phyloP scores from a whole-genome alignment of 1,139 yeast species.

The Kluyveromyces sp. region DNA sequence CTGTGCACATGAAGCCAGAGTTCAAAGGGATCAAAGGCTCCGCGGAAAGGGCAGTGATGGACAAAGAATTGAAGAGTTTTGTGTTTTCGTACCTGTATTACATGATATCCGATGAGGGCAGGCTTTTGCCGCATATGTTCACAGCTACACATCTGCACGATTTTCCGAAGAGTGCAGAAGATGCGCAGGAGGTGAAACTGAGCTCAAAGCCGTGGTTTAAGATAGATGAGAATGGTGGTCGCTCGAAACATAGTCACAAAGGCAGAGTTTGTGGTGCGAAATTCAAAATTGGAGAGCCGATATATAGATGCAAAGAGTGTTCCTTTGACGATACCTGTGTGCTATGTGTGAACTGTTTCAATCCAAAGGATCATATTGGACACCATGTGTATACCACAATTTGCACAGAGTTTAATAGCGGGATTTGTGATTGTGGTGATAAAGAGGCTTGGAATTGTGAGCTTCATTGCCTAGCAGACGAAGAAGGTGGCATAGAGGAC shows the following conservation, averaged over 20 bases:
- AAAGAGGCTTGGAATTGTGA: conserved; percentile 49
- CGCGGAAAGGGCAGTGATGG: conserved; percentile 26
- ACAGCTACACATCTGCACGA: conserved; percentile 13
- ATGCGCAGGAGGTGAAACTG: conserved; percentile 14
- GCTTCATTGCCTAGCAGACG: conserved; percentile 40
- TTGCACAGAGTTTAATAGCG: conserved; percentile 44
- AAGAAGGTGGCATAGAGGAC: conserved; percentile 10
- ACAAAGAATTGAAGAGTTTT: conserved; percentile 20
- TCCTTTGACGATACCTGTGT: conserved; percentile 74
- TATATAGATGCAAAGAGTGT: conserved; percentile 61
- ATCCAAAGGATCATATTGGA: conserved; percentile 54
- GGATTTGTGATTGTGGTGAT: conserved; percentile 69
- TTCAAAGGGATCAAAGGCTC: conserved; percentile 24
- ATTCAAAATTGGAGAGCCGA: conserved; percentile 53
- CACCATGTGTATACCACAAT: conserved; percentile 54
- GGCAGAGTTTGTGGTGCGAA: conserved; percentile 60
- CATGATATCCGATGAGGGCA: conserved; percentile 21
- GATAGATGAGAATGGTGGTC: conserved; percentile 16
- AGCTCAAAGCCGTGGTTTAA: conserved; percentile 18
- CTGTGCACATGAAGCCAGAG: conserved; percentile 19
- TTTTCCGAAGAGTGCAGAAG: conserved; percentile 18
- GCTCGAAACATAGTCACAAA: conserved; percentile 31
- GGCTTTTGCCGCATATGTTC: conserved; percentile 19
- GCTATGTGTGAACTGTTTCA: conserved; percentile 62
- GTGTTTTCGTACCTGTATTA: conserved; percentile 25